phyloP scores from a whole-genome alignment of 2,329 filamentous ascomycete species.

The Hymenoscyphus infarciens region DNA sequence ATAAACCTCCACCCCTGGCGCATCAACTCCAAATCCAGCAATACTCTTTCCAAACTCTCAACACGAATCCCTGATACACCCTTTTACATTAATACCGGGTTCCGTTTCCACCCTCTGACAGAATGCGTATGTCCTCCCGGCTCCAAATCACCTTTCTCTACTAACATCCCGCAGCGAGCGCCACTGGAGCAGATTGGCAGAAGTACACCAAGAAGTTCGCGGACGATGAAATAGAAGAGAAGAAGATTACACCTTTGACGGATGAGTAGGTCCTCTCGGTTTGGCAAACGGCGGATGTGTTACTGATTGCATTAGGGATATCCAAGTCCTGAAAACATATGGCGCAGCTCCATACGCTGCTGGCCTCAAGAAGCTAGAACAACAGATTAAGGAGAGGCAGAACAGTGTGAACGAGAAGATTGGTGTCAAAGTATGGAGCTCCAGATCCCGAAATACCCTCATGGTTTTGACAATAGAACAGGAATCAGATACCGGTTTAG shows the following conservation, averaged over 20 bases:
- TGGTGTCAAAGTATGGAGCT: slow-evolving; percentile 63
- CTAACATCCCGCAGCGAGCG: slow-evolving; percentile 50
- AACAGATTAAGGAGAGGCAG: slow-evolving; percentile 99
- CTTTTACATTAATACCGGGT: neutral
- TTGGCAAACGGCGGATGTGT: slow-evolving; percentile 5
- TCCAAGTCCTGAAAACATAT: slow-evolving; percentile 98
- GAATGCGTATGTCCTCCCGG: slow-evolving; percentile 9
- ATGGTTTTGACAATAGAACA: slow-evolving; percentile 38
- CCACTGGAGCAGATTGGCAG: slow-evolving; percentile 93
- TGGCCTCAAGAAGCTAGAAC: slow-evolving; percentile 93
- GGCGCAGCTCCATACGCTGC: slow-evolving; percentile 93
- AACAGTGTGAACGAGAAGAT: slow-evolving; percentile 99
- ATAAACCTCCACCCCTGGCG: neutral
- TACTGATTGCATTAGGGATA: slow-evolving; percentile 66
- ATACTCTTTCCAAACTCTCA: neutral
- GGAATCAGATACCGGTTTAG: slow-evolving; percentile 98
- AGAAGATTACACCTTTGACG: slow-evolving; percentile 96
- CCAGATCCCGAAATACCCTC: too few species aligned
- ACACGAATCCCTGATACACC: neutral
- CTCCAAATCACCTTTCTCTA: neutral
- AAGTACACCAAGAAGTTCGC: slow-evolving; percentile 97
- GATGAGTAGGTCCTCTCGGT: slow-evolving; percentile 70
- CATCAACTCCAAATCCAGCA: neutral
- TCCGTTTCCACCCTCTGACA: slow-evolving; percentile 4
- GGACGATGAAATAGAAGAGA: slow-evolving; percentile 96